Percentiles rank a stretch among this genome's conserved stretches.
phyloP scores from a whole-genome alignment of 202 grass and related monocot species.

The Setaria viridis region DNA sequence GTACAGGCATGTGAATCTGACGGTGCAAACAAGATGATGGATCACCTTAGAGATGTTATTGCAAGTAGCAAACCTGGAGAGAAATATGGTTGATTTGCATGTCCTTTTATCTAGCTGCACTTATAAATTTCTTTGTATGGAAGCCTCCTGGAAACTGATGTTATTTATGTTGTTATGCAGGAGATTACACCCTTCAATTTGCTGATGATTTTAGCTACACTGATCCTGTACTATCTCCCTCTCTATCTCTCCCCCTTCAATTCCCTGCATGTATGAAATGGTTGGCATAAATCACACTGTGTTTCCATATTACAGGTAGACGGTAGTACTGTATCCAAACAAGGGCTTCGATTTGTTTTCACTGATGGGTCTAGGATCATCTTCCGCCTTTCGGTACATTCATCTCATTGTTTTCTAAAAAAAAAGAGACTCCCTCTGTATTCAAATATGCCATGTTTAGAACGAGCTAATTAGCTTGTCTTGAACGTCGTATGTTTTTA shows the following conservation, averaged over 20 bases:
- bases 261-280: conserved; percentile 15
- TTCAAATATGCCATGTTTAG: too few species aligned
- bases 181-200: conserved; percentile 76
- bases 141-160: conserved; percentile 27
- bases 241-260: background rate
- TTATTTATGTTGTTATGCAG: conserved; percentile 50
- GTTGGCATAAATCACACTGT: conserved; percentile 30
- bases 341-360: conserved; percentile 94
- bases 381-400: conserved; percentile 80
- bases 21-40: conserved; percentile 81
- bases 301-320: conserved; percentile 63
- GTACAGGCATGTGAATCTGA: conserved; percentile 77
- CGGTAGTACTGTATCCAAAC: conserved; percentile 73
- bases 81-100: conserved; percentile 59
- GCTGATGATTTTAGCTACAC: conserved; percentile 92
- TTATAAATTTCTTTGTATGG: background rate
- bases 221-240: conserved; percentile 61
- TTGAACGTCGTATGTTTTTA: background rate
- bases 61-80: conserved; percentile 62
- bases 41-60: conserved; percentile 76
- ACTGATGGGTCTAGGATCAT: conserved; percentile 87
- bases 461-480: background rate
- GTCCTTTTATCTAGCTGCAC: conserved; percentile 18
- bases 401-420: background rate
- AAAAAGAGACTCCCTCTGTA: too few species aligned